Evolutionary conservation across 108 stramenopile species (phyloP).

Genomic region (Schizochytrium sp.): DNA sequence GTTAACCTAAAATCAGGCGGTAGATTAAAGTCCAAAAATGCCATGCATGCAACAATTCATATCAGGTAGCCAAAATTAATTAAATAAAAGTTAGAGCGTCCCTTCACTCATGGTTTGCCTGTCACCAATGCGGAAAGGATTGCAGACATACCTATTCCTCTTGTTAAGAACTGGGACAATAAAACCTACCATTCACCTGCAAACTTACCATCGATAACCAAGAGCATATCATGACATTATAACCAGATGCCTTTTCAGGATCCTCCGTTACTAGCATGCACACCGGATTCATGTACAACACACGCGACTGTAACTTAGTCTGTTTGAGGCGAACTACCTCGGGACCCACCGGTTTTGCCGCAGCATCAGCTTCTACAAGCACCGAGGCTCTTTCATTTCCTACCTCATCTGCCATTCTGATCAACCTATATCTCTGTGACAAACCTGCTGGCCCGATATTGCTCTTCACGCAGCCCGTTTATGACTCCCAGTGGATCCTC

Average conservation of each 20-base stretch:
- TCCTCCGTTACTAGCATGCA: slow-evolving; percentile 33
- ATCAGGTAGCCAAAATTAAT: background rate
- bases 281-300: slow-evolving; percentile 18
- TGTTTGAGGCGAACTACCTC: slow-evolving; percentile 18
- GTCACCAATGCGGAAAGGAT: background rate
- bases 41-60: background rate
- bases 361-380: too few species aligned
- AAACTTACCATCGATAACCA: slow-evolving; percentile 17
- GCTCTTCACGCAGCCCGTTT: too few species aligned
- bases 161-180: background rate
- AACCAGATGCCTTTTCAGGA: background rate
- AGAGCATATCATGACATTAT: slow-evolving; percentile 28
- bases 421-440: too few species aligned
- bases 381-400: too few species aligned
- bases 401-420: too few species aligned
- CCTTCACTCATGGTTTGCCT: background rate
- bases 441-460: too few species aligned
- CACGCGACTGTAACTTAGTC: slow-evolving; percentile 32
- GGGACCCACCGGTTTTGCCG: background rate
- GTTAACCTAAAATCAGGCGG: background rate
- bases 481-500: too few species aligned
- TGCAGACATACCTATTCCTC: background rate
- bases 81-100: background rate
- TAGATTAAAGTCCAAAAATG: background rate
- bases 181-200: background rate